These are phyloP conservation scores for Suillus subluteus DNA, from an alignment of 768 basidiomycete species.

Conservation along the genomic window DNA sequence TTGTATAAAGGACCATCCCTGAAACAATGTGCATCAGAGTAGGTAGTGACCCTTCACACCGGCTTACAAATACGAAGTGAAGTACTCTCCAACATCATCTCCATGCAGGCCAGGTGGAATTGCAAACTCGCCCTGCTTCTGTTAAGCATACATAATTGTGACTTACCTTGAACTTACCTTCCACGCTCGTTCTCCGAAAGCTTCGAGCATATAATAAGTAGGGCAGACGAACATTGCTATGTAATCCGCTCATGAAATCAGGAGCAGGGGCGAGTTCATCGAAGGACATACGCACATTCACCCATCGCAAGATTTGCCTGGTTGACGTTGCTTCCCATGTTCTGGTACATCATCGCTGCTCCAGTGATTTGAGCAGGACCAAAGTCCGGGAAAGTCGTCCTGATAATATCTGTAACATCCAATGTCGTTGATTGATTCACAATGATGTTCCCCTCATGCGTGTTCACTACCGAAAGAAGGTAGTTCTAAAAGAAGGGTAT, in stretches of 20 bases:
- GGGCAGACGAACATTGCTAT: slow-evolving; percentile 34
- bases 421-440: slow-evolving; percentile 28
- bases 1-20: slow-evolving; percentile 24
- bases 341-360: slow-evolving; percentile 33
- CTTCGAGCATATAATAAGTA: slow-evolving; percentile 21
- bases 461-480: slow-evolving; percentile 31
- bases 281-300: slow-evolving; percentile 36
- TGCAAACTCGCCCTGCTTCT: slow-evolving; percentile 28
- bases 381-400: slow-evolving; percentile 44
- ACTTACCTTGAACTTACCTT: slow-evolving; percentile 31
- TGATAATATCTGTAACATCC: slow-evolving; percentile 21
- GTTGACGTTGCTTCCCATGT: slow-evolving; percentile 34
- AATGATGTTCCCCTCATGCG: slow-evolving; percentile 36
- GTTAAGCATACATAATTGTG: slow-evolving; percentile 17
- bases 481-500: slow-evolving; percentile 20
- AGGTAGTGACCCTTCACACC: background rate
- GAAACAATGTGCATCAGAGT: background rate
- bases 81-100: slow-evolving; percentile 44
- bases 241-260: background rate
- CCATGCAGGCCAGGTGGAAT: slow-evolving; percentile 37
- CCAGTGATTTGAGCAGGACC: slow-evolving; percentile 27
- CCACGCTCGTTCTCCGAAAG: slow-evolving; percentile 27
- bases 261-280: background rate
- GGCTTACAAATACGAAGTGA: slow-evolving; percentile 36
- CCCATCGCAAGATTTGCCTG: slow-evolving; percentile 42